phyloP scores from a whole-genome alignment of 305 asterid species.

The Fraxinus albicans region DNA sequence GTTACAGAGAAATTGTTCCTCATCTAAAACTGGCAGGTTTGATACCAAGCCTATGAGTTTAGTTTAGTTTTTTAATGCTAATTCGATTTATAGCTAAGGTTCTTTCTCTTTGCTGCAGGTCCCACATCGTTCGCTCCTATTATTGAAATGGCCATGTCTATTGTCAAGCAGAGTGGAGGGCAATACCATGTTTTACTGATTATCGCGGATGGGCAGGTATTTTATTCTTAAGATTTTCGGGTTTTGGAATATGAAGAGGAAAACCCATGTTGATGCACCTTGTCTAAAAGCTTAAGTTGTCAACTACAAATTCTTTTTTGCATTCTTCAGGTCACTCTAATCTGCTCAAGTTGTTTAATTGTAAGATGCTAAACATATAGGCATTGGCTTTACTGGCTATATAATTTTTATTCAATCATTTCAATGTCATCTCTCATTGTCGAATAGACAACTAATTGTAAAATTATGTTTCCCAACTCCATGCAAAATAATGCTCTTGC shows the following conservation, averaged over 20 bases:
- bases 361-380: background rate
- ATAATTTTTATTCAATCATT: background rate
- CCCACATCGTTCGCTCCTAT: conserved; percentile 97
- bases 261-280: background rate
- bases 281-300: background rate
- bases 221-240: background rate
- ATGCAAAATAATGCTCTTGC: background rate
- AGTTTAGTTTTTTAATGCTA: conserved; percentile 5
- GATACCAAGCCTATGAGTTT: conserved; percentile 12
- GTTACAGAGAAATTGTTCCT: conserved; percentile 79
- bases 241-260: background rate
- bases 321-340: background rate
- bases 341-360: background rate
- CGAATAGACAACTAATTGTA: background rate
- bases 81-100: conserved; percentile 10
- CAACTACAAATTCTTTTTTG: background rate
- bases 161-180: conserved; percentile 91
- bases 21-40: conserved; percentile 81
- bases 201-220: conserved; percentile 98
- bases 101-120: conserved; percentile 48
- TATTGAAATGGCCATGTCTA: conserved; percentile 84
- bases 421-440: background rate
- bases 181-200: conserved; percentile 92
- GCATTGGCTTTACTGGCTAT: background rate
- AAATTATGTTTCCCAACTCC: background rate